These are phyloP conservation scores for Microbotryum silenes-acaulis DNA, from an alignment of 1,284 basidiomycete species.

Conservation along the genomic window DNA sequence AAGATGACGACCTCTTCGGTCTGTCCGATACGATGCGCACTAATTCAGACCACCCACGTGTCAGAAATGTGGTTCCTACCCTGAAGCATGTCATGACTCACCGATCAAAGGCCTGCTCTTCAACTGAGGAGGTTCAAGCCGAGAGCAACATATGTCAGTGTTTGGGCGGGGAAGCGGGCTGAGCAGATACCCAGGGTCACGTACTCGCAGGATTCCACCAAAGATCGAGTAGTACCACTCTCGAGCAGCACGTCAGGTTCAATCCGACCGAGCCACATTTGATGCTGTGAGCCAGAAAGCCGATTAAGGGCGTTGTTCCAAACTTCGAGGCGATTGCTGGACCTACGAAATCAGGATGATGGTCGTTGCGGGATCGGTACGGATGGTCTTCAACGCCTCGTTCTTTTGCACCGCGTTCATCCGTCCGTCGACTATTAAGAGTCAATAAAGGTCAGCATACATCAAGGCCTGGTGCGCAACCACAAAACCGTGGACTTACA, in stretches of 20 bases:
- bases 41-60: neutral
- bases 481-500: conserved; percentile 53
- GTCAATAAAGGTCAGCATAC: neutral
- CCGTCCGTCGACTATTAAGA: conserved; percentile 23
- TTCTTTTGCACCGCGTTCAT: conserved; percentile 55
- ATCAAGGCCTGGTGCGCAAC: neutral
- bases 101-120: conserved; percentile 88
- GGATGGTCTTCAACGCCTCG: conserved; percentile 63
- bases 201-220: conserved; percentile 60
- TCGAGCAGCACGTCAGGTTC: conserved; percentile 75
- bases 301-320: neutral
- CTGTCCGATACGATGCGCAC: conserved; percentile 59
- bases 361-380: conserved; percentile 48
- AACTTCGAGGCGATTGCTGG: too few species aligned
- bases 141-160: neutral
- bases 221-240: conserved; percentile 43
- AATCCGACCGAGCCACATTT: conserved; percentile 60
- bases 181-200: neutral
- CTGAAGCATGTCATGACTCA: conserved; percentile 40
- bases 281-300: conserved; percentile 47
- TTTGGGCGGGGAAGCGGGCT: conserved; percentile 57
- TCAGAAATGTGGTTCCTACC: neutral
- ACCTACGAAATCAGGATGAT: conserved; percentile 74
- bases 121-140: neutral
- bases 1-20: conserved; percentile 78